phyloP scores from a whole-genome alignment of 2,329 filamentous ascomycete genomes.

The Chaetomiaceae sp. region DNA sequence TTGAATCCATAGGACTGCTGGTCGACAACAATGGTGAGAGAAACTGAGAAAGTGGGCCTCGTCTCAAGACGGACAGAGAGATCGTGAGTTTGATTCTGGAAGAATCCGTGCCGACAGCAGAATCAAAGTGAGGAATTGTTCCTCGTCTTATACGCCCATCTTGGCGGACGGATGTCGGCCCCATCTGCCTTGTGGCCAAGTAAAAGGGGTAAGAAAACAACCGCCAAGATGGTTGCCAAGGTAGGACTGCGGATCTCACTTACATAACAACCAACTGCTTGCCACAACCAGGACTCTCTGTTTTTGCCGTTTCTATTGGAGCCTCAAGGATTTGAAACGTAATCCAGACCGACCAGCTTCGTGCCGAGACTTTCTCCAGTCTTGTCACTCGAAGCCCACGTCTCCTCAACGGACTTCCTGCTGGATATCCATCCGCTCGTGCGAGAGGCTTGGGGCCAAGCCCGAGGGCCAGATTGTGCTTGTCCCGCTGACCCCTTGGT shows the following conservation, averaged over 20 bases:
- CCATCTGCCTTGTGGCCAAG: no score
- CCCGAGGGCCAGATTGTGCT: neutral
- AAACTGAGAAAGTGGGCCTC: neutral
- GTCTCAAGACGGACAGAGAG: neutral
- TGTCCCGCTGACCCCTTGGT: neutral
- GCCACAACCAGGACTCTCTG: neutral
- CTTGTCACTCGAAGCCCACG: neutral
- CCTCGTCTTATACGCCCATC: neutral
- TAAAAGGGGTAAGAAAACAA: slow-evolving; percentile 2
- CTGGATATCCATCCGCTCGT: neutral
- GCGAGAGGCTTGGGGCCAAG: neutral
- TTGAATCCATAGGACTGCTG: slow-evolving; percentile 1
- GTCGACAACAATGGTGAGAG: neutral
- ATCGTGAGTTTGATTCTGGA: neutral
- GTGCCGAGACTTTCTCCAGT: slow-evolving; percentile 1
- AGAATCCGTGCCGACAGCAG: neutral
- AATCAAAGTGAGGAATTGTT: neutral
- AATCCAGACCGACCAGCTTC: slow-evolving; percentile 1
- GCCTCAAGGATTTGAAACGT: slow-evolving; percentile 7
- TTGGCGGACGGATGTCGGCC: slow-evolving; percentile 1
- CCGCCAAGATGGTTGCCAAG: slow-evolving; percentile 13
- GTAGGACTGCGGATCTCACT: slow-evolving; percentile 10
- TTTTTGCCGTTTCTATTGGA: slow-evolving; percentile 10
- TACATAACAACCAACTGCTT: slow-evolving; percentile 11
- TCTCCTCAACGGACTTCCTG: neutral